These are phyloP conservation scores for Suillus fuscotomentosus DNA, from an alignment of 768 basidiomycete genomes.

Conservation along the genomic window DNA sequence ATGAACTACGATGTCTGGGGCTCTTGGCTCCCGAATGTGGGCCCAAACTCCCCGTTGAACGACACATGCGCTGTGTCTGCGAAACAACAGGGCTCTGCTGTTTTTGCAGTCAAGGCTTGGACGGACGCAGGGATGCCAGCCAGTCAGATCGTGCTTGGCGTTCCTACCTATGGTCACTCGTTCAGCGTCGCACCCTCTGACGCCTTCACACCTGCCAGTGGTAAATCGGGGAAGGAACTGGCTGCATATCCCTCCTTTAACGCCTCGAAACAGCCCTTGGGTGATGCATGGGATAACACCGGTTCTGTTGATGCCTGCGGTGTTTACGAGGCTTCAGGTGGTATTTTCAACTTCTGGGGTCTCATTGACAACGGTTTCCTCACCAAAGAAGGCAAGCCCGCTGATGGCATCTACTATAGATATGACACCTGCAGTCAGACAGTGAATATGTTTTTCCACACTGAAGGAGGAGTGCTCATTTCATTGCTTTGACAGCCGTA, in stretches of 20 bases:
- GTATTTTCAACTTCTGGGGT: constrained; percentile 59
- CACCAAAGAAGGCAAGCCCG: constrained; percentile 23
- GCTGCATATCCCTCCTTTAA: constrained; percentile 51
- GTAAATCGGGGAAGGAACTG: constrained; percentile 24
- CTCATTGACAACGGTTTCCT: constrained; percentile 58
- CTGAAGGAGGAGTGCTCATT: not conserved
- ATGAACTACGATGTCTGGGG: constrained; percentile 72
- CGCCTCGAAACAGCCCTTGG: constrained; percentile 39
- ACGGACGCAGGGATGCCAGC: constrained; percentile 70
- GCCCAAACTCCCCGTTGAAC: constrained; percentile 79
- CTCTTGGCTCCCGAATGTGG: constrained; percentile 50
- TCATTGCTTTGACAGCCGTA: constrained; percentile 48
- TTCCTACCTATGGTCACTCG: constrained; percentile 81
- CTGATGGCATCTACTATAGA: constrained; percentile 47
- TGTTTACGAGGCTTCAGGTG: constrained; percentile 43
- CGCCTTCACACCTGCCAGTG: constrained; percentile 37
- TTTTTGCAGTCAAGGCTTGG: constrained; percentile 73
- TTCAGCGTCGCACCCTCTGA: constrained; percentile 42
- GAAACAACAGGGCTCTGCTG: constrained; percentile 72
- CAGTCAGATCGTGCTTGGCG: constrained; percentile 72
- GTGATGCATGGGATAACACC: constrained; percentile 54
- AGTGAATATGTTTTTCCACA: constrained; percentile 37
- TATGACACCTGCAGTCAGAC: constrained; percentile 74
- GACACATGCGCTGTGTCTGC: constrained; percentile 65
- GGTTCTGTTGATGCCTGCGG: constrained; percentile 58